phyloP scores from a whole-genome alignment of 179 eudicot species.

The Sideroxylon spinosum region DNA sequence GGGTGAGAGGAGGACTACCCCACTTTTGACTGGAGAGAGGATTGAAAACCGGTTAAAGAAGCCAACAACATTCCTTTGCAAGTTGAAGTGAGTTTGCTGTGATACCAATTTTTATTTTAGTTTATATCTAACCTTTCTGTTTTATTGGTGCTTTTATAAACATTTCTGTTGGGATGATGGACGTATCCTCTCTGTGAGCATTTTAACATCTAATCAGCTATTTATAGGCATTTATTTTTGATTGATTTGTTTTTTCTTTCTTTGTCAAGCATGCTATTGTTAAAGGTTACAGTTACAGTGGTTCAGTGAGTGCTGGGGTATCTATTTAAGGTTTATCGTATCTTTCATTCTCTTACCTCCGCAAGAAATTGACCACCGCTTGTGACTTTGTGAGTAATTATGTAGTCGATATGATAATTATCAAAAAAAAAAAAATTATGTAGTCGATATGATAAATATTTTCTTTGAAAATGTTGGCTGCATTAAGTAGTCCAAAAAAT shows the following conservation, averaged over 20 bases:
- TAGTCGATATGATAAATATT: background rate
- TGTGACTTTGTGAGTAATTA: background rate
- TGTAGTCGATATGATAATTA: background rate
- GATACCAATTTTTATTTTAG: slow-evolving; percentile 15
- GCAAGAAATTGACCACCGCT: background rate
- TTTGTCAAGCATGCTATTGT: background rate
- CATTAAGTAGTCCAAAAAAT: background rate
- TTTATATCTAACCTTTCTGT: background rate
- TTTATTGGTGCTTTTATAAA: background rate
- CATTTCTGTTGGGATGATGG: background rate
- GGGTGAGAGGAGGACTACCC: slow-evolving; percentile 74
- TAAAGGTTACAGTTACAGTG: background rate
- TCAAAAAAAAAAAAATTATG: no score
- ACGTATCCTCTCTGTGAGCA: background rate
- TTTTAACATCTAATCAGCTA: background rate
- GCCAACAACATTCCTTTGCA: slow-evolving; percentile 93
- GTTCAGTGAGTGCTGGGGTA: background rate
- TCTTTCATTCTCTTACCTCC: background rate
- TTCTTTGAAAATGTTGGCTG: background rate
- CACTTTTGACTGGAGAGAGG: slow-evolving; percentile 74
- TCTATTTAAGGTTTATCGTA: background rate
- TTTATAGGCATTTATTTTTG: background rate
- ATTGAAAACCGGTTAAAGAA: slow-evolving; percentile 88
- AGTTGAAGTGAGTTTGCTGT: slow-evolving; percentile 78
- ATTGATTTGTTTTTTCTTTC: background rate